Conservation (phyloP, 371 early-diverging fungal genomes). For the Mortierella sp. region DNA sequence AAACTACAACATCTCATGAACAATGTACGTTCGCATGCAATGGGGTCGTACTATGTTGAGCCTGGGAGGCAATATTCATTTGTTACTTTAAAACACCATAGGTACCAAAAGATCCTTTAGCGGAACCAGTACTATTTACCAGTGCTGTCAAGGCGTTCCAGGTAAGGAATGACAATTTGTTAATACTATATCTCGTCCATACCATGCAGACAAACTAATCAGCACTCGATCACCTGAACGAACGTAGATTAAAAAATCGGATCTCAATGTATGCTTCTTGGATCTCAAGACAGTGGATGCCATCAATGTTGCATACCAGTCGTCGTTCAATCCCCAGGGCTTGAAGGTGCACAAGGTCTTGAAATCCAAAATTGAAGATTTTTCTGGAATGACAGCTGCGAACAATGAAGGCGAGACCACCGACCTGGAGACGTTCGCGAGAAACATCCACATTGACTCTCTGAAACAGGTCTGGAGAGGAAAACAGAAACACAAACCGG, state of each 20-base stretch:
- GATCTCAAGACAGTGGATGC: constrained; percentile 39
- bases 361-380: constrained; percentile 72
- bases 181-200: background rate
- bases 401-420: constrained; percentile 60
- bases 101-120: constrained; percentile 71
- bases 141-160: constrained; percentile 67
- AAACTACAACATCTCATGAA: constrained; percentile 68
- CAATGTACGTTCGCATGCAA: constrained; percentile 54
- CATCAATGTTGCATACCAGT: constrained; percentile 38
- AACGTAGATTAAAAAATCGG: constrained; percentile 35
- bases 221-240: background rate
- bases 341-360: constrained; percentile 67
- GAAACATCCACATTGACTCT: constrained; percentile 67
- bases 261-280: constrained; percentile 33
- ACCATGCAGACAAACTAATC: background rate
- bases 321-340: constrained; percentile 52
- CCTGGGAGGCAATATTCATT: background rate
- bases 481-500: constrained; percentile 56
- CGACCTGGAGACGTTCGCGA: constrained; percentile 69
- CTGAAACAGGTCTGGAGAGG: constrained; percentile 71
- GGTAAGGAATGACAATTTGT: constrained; percentile 34
- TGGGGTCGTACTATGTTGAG: too few relatives aligned
- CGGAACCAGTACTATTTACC: constrained; percentile 64
- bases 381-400: constrained; percentile 66
- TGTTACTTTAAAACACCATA: constrained; percentile 20